Conservation (phyloP, 2,329 filamentous ascomycete species). For the Paracamarosporium sp. region DNA sequence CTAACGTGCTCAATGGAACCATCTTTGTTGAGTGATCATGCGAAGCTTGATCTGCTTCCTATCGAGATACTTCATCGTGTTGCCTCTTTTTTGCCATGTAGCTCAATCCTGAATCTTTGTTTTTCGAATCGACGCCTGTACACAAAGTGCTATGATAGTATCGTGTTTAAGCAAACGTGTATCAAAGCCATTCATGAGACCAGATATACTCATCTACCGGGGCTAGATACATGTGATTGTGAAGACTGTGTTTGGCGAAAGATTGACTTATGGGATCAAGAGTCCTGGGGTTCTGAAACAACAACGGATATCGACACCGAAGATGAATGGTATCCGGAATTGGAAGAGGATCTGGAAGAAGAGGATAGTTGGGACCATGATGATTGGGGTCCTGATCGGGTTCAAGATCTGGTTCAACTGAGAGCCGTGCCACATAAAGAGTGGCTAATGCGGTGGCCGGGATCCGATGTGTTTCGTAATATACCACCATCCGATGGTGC, state of each 20-base stretch:
- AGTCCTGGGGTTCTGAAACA: not conserved
- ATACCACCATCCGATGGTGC: not conserved
- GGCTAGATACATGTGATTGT: not conserved
- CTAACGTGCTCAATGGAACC: not conserved
- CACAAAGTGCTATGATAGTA: slow-evolving; percentile 1
- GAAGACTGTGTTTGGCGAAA: not conserved
- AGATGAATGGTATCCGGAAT: slow-evolving; percentile 4
- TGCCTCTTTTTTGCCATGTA: not conserved
- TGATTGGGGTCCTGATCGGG: slow-evolving; percentile 5
- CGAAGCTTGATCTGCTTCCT: not conserved
- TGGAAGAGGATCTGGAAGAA: not conserved
- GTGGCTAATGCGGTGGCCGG: not conserved
- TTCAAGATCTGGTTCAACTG: not conserved
- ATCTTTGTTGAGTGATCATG: not conserved
- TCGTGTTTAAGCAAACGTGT: slow-evolving; percentile 3
- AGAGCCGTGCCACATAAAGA: not conserved
- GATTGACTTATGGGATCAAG: not conserved
- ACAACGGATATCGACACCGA: slow-evolving; percentile 4
- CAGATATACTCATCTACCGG: not conserved
- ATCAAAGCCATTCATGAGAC: not conserved
- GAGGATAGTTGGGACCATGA: slow-evolving; percentile 2
- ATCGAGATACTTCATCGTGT: slow-evolving; percentile 3
- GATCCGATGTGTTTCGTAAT: not conserved
- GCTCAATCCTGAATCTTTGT: slow-evolving; percentile 2
- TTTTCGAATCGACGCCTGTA: not conserved